Evolutionary conservation across 108 stramenopile genomes (phyloP).

Genomic region (Nitzschia sp.): DNA sequence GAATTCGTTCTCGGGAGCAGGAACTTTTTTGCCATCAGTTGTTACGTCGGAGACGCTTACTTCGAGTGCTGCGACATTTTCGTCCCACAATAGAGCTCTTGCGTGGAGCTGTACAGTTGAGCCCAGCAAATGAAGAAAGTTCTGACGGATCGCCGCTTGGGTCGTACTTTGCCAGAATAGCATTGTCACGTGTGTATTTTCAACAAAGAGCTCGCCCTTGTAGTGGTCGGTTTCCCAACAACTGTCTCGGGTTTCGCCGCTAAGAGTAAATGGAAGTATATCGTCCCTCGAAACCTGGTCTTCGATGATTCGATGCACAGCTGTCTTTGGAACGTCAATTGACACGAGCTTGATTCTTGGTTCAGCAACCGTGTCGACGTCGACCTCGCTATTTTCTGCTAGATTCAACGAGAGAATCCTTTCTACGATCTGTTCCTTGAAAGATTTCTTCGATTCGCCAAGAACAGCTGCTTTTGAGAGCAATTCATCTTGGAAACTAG

Average conservation of each 20-base stretch:
- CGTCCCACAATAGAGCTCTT: constrained; percentile 40
- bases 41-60: constrained; percentile 38
- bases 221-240: constrained; percentile 1
- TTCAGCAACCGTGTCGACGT: neutral
- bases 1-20: constrained; percentile 56
- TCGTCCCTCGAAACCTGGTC: neutral
- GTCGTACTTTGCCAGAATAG: constrained; percentile 37
- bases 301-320: constrained; percentile 31
- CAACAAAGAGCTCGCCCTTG: constrained; percentile 17
- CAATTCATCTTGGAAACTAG: constrained; percentile 12
- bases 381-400: neutral
- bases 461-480: constrained; percentile 32
- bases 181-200: constrained; percentile 67
- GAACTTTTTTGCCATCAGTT: constrained; percentile 24
- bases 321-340: constrained; percentile 39
- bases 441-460: constrained; percentile 31
- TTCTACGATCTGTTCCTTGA: constrained; percentile 37
- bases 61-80: constrained; percentile 53
- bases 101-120: constrained; percentile 28
- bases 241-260: neutral
- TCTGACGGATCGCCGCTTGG: constrained; percentile 33
- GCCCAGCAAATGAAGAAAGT: constrained; percentile 33
- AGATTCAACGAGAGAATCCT: constrained; percentile 23
- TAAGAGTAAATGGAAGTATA: neutral
- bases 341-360: constrained; percentile 51